Evolutionary conservation across 106 monocot genomes (phyloP), one percentile per base, ranked within the genome.

Genomic region (Acanthochlamys bracteata): DNA sequence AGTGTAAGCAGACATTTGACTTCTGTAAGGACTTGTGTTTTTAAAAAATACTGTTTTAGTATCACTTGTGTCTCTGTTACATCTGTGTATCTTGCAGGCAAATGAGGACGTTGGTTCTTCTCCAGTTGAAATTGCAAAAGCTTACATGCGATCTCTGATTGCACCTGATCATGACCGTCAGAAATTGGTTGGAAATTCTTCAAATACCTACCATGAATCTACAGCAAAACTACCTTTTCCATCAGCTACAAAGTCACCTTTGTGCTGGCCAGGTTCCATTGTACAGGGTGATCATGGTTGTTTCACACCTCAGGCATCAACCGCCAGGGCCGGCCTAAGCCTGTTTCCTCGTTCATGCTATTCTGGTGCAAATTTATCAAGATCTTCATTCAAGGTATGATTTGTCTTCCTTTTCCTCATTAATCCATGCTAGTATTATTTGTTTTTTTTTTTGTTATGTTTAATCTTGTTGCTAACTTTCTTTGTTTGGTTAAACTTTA

Each of bases 71-170:
- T 71, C 3, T 68, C 9, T 57, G 10, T 57, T 41, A 17, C 16
- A 54, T 10, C 53, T 54, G 16, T 16, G 11, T 16, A 10, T 64
- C 20, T 58, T 7, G 20, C 68, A 82, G 82, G 66, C 26, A 59
- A 53, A 62, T 59, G 16, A n/a, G 21, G 71, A 74, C 39, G 75
- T 19, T 77, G 68, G 68, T 58, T 60, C 54, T 53, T 81, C 85
- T 39, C 85, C 85, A 46, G 43, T 75, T 57, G 81, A 81, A 68
- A 69, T 85, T 78, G 81, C 85, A 45, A 81, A 78, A 73, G 78
- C 81, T 56, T 85, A 74, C 61, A 78, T 85, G 81, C 57, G 55
- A 68, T 24, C 63, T 8, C 70, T 25, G 12, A 59, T 49, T 8
- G 22, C 67, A 56, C 70, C 59, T 57, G 63, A 43, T n/a, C 43